Percentiles rank a stretch among this genome's conserved stretches.
Conservation (phyloP, 176 grass and related monocot genomes). For the Thalia dealbata region DNA sequence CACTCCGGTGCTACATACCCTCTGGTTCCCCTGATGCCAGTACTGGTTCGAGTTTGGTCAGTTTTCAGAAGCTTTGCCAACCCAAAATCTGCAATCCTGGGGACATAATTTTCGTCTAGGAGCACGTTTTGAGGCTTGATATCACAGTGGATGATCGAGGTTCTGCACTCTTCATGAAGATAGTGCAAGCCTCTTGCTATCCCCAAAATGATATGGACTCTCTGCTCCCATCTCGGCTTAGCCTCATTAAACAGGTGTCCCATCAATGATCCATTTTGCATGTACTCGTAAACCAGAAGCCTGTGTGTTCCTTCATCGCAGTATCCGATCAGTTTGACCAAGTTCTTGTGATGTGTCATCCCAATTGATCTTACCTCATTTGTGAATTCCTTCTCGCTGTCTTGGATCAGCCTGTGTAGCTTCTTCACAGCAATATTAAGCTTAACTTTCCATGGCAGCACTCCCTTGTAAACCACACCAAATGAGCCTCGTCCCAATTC, state of each 20-base stretch:
- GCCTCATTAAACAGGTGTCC: conserved; percentile 11
- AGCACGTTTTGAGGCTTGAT: conserved; percentile 45
- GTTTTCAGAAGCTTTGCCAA: conserved; percentile 25
- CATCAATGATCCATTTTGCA: conserved; percentile 22
- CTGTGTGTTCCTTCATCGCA: conserved; percentile 23
- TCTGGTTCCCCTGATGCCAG: conserved; percentile 20
- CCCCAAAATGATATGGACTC: conserved; percentile 20
- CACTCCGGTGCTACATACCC: conserved; percentile 24
- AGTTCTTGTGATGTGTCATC: conserved; percentile 30
- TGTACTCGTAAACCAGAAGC: conserved; percentile 37
- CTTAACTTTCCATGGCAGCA: background rate
- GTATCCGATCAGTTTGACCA: conserved; percentile 23
- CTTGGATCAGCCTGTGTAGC: conserved; percentile 10
- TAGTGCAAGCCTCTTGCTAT: conserved; percentile 30
- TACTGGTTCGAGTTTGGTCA: conserved; percentile 17
- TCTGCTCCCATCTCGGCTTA: conserved; percentile 19
- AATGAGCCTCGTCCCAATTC: conserved; percentile 28
- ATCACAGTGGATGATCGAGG: conserved; percentile 37
- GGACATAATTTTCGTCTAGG: conserved; percentile 3
- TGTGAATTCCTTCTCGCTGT: conserved; percentile 22
- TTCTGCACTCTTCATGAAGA: conserved; percentile 31
- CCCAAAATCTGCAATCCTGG: conserved; percentile 19
- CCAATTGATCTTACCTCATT: conserved; percentile 33
- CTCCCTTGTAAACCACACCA: conserved; percentile 33
- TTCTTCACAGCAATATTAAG: conserved; percentile 31